Base-by-base conservation (phyloP, 345 rosid species). In the Bretschneidera sinensis region DNA sequence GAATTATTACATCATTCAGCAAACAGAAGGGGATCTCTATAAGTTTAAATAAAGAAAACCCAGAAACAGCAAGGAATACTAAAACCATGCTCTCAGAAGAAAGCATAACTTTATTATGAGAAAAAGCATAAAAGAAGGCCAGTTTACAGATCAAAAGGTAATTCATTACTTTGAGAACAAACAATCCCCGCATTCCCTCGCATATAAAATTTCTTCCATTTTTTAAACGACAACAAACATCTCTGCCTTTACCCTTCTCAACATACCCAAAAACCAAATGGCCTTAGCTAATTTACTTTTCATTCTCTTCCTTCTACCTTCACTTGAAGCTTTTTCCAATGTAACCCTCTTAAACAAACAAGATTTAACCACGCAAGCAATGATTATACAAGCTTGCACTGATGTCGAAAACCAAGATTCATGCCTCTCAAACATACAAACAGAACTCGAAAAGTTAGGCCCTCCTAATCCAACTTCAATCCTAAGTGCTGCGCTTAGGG, bases 401-500 rank as follows among this genome's bases (percentile, higher is more conserved):
- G 70, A 68, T 31, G 51, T 83, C 16, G 82, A 77, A 17, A 76
- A 81, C 61, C 78, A 66, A 16, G 78, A 75, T n/a, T 75, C 71
- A 0, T 92, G 98, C 76, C 62, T 74, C 43, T 65, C 79, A 2
- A 76, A 70, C 55, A 25, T 89, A 43, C 75, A 74, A 35, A 7
- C 76, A 0, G 81, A 79, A 54, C 67, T 89, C 20, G 57, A 65
- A 19, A 56, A 55, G 21, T 33, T 60, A 1, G 79, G 72, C 20
- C 65, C 76, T 23, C 65, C 64, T 22, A 60, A 48, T 61, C 78
- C 83, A 0, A 59, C 57, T n/a, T 84, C 91, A 3, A 63, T 89
- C 68, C 60, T 94, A 50, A 71, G 17, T 11, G 88, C 92, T 14
- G 92, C 96, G 5, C 69, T 94, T 0, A 72, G 68, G 49, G 52